phyloP scores from a whole-genome alignment of 108 stramenopile species.

The Skeletonema grethae region DNA sequence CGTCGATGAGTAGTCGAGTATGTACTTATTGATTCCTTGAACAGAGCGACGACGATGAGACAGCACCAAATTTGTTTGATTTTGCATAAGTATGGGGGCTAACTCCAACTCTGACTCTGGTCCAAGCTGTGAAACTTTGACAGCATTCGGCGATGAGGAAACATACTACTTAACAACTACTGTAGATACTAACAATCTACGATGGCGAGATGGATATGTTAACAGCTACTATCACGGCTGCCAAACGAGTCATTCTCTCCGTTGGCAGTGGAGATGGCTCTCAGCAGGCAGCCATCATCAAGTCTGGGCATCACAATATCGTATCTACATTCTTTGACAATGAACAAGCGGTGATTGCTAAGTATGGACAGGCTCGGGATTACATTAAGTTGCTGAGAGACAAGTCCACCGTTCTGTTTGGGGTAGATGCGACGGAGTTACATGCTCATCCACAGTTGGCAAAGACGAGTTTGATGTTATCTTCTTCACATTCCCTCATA shows the following conservation, averaged over 20 bases:
- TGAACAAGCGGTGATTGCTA: conserved; percentile 12
- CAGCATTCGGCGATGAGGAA: too few species aligned
- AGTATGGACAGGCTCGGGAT: conserved; percentile 12
- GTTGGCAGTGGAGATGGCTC: conserved; percentile 20
- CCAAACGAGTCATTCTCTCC: conserved; percentile 15
- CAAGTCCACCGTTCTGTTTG: conserved; percentile 10
- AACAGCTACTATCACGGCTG: conserved; percentile 14
- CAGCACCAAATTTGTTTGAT: too few species aligned
- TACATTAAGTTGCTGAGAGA: conserved; percentile 6
- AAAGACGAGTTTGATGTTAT: conserved; percentile 20
- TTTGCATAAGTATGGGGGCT: too few species aligned
- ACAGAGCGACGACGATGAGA: too few species aligned
- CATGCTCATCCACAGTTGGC: conserved; percentile 4
- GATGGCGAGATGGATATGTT: conserved; percentile 8
- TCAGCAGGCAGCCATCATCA: conserved; percentile 19
- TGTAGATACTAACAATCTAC: too few species aligned
- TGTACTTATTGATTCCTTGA: too few species aligned
- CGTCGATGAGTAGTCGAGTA: too few species aligned
- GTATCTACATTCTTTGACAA: conserved; percentile 17
- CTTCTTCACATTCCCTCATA: conserved; percentile 27
- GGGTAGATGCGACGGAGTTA: conserved; percentile 19
- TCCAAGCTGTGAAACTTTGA: too few species aligned
- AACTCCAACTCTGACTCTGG: too few species aligned
- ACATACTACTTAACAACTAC: too few species aligned
- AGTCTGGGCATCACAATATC: conserved; percentile 19